phyloP scores from a whole-genome alignment of 148 eudicot genomes.

The Mesembryanthemum crystallinum region DNA sequence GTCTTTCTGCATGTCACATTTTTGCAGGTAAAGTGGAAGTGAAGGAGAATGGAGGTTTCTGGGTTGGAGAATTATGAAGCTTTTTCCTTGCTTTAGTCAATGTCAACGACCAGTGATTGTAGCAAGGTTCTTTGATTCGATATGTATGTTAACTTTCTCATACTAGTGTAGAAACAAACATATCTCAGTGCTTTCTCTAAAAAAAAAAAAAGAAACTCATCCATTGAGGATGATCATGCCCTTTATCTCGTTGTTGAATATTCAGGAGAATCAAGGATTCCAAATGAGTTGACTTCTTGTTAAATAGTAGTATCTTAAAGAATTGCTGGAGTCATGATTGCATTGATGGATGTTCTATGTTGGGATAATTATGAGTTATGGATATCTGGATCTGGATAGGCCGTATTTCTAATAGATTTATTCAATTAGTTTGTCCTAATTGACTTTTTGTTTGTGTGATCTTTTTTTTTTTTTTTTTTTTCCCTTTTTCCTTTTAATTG shows the following conservation, averaged over 20 bases:
- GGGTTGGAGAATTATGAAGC: constrained; percentile 25
- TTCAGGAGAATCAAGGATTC: constrained; percentile 3
- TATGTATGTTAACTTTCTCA: constrained; percentile 42
- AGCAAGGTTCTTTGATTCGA: constrained; percentile 35
- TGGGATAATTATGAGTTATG: background rate
- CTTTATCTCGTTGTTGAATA: background rate
- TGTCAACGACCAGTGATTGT: constrained; percentile 38
- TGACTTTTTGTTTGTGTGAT: background rate
- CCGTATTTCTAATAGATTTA: background rate
- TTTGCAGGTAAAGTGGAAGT: constrained; percentile 60
- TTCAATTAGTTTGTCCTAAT: constrained; percentile 10
- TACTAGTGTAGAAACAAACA: constrained; percentile 16
- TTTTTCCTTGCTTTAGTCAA: constrained; percentile 39
- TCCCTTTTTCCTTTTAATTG: background rate
- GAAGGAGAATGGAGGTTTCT: constrained; percentile 34
- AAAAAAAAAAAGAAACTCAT: background rate
- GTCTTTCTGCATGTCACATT: constrained; percentile 40
- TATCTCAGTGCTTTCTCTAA: background rate
- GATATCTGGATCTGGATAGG: background rate
- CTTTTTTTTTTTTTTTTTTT: too few relatives aligned
- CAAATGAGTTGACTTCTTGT: constrained; percentile 5
- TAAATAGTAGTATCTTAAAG: constrained; percentile 13
- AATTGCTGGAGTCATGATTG: constrained; percentile 3
- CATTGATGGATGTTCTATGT: constrained; percentile 1
- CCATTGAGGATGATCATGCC: constrained; percentile 22